Evolutionary conservation across 305 asterid species (phyloP), one percentile per base, ranked within the genome.

Genomic region (Solanum hybrid): DNA sequence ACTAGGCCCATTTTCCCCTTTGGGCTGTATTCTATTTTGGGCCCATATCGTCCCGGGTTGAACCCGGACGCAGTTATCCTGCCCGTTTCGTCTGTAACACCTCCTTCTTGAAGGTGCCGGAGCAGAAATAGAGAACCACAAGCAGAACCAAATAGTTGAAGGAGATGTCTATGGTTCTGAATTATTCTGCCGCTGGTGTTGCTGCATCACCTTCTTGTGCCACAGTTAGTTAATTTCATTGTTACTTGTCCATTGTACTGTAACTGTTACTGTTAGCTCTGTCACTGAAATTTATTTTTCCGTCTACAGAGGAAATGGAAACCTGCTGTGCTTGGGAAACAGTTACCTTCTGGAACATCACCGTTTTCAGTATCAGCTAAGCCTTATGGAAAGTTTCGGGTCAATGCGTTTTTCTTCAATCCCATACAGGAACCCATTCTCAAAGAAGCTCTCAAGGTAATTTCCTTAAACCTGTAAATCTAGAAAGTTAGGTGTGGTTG

Each of bases 371-470:
- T 91, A 5, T 89, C 90, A 39, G 88, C 74, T 26, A 90, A 90
- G 71, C 39, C 16, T 39, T 46, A 89, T 87, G 86, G 90, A n/a
- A 67, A n/a, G 14, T 92, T 90, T 88, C 57, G 76, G 74, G 92
- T 91, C 64, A 91, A 93, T 93, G 94, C 96, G 40, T 94, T 89
- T 91, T 90, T 92, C 89, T 95, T 94, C 91, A 91, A 94, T 88
- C 93, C 94, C 46, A 26, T 67, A 81, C 91, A 92, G 75, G 93
- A 92, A 46, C 96, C 95, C 89, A 94, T 95, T 89, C 93, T 94
- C 89, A 95, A 93, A 92, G 95, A 95, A 90, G 97, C 95, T 88
- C 92, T 94, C 89, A 95, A 94, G 97, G 97, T 95, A 89, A 9
- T 35, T 34, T 34, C 29, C 16, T 34, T 18, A 76, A 31, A 33